These are phyloP conservation scores for Trypanosoma lewisi DNA, from an alignment of 208 protist species.

Conservation along the genomic window DNA sequence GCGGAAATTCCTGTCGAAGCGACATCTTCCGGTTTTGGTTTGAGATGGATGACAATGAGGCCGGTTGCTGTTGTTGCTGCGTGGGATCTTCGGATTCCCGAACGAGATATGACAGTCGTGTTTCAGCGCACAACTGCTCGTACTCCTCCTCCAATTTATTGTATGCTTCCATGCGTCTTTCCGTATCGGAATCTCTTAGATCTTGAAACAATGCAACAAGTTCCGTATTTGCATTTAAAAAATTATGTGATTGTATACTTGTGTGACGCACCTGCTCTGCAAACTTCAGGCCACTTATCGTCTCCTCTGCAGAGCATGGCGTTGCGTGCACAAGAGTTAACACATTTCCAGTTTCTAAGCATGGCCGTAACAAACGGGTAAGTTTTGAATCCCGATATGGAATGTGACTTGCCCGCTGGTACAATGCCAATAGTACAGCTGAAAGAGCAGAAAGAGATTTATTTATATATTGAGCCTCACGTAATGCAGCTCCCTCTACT, in stretches of 20 bases:
- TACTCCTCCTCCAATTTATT: slow-evolving; percentile 43
- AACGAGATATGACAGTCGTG: slow-evolving; percentile 59
- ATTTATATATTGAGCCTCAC: slow-evolving; percentile 92
- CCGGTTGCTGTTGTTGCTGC: too few species aligned
- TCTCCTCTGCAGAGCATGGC: slow-evolving; percentile 64
- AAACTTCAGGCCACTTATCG: slow-evolving; percentile 76
- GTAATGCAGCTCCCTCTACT: slow-evolving; percentile 66
- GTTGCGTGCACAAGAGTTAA: slow-evolving; percentile 80
- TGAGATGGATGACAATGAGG: not conserved
- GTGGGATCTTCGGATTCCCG: slow-evolving; percentile 6
- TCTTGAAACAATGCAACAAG: slow-evolving; percentile 75
- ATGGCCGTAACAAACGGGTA: slow-evolving; percentile 86
- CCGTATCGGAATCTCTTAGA: slow-evolving; percentile 66
- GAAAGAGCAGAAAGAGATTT: slow-evolving; percentile 87
- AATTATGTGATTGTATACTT: slow-evolving; percentile 58
- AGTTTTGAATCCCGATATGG: slow-evolving; percentile 93
- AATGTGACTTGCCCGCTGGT: slow-evolving; percentile 68
- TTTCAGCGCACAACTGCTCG: slow-evolving; percentile 67
- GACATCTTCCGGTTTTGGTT: not conserved
- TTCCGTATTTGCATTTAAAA: slow-evolving; percentile 38
- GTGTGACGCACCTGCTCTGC: slow-evolving; percentile 83
- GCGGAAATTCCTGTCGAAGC: not conserved
- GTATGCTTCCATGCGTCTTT: slow-evolving; percentile 46
- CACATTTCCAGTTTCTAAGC: slow-evolving; percentile 77
- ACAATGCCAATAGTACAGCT: slow-evolving; percentile 80